Conservation (phyloP, 2,329 filamentous ascomycete genomes). For the Blumeria graminis region DNA sequence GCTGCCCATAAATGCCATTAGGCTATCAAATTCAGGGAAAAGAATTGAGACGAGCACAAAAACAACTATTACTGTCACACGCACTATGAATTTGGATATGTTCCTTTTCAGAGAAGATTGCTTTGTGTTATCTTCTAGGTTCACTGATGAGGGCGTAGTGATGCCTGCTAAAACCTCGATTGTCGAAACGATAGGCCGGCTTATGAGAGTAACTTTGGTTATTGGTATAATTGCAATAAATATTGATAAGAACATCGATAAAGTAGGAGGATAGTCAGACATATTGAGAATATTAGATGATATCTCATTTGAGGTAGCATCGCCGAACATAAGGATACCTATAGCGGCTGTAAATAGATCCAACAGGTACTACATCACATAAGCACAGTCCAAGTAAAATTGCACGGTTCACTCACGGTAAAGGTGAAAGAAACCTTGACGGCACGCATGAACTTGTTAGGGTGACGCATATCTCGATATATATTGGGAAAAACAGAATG, state of each 20-base stretch:
- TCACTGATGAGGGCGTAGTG: slow-evolving; percentile 18
- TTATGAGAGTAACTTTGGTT: slow-evolving; percentile 83
- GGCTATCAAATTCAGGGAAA: slow-evolving; percentile 43
- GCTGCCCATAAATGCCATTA: slow-evolving; percentile 60
- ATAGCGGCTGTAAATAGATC: slow-evolving; percentile 63
- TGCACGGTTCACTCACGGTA: slow-evolving; percentile 30
- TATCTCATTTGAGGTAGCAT: slow-evolving; percentile 66
- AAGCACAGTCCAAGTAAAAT: background rate
- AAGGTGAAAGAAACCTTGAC: slow-evolving; percentile 66
- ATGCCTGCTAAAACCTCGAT: slow-evolving; percentile 61
- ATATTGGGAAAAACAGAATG: slow-evolving; percentile 57
- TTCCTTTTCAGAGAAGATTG: slow-evolving; percentile 31
- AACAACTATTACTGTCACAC: slow-evolving; percentile 39
- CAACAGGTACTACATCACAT: slow-evolving; percentile 36
- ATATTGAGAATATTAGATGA: slow-evolving; percentile 70
- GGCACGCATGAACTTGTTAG: slow-evolving; percentile 42
- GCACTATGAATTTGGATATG: slow-evolving; percentile 33
- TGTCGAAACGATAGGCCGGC: slow-evolving; percentile 68
- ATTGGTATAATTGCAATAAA: slow-evolving; percentile 84
- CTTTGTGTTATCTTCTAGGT: slow-evolving; percentile 24
- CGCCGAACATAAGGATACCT: slow-evolving; percentile 86
- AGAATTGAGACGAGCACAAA: slow-evolving; percentile 54
- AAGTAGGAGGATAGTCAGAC: slow-evolving; percentile 43
- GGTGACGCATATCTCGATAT: slow-evolving; percentile 52
- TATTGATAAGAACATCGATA: slow-evolving; percentile 60